Evolutionary conservation across 2,329 filamentous ascomycete species (phyloP).

Genomic region (Aureobasidium namibiae): DNA sequence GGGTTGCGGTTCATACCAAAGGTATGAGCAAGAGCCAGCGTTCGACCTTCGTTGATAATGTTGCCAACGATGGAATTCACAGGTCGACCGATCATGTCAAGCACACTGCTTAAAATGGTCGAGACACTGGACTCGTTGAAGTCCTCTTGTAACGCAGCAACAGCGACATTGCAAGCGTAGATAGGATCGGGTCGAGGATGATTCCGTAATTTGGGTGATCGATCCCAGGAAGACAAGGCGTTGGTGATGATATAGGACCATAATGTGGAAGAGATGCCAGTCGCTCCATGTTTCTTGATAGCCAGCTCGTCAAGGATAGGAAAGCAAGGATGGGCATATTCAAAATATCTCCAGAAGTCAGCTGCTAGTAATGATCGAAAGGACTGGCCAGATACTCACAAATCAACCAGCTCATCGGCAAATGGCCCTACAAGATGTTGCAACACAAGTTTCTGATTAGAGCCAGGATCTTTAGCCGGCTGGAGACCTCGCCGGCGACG

Average conservation of each 20-base stretch:
- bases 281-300: not conserved
- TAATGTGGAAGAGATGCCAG: not conserved
- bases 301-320: slow-evolving; percentile 30
- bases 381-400: not conserved
- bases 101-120: slow-evolving; percentile 31
- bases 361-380: not conserved
- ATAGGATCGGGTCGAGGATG: slow-evolving; percentile 27
- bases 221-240: not conserved
- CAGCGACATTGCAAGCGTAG: slow-evolving; percentile 35
- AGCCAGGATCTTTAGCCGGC: slow-evolving; percentile 7
- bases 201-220: not conserved
- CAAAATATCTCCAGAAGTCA: slow-evolving; percentile 30
- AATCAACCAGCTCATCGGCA: not conserved
- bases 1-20: slow-evolving; percentile 50
- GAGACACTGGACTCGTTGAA: slow-evolving; percentile 33
- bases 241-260: slow-evolving; percentile 6
- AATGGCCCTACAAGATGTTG: slow-evolving; percentile 1
- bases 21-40: slow-evolving; percentile 46
- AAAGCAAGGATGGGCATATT: slow-evolving; percentile 29
- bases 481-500: not conserved
- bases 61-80: slow-evolving; percentile 34
- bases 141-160: slow-evolving; percentile 34
- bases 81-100: slow-evolving; percentile 35
- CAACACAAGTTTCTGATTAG: not conserved
- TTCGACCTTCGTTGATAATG: slow-evolving; percentile 45